Conservation (phyloP, 2,329 filamentous ascomycete species). For the Aspergillus sp. region DNA sequence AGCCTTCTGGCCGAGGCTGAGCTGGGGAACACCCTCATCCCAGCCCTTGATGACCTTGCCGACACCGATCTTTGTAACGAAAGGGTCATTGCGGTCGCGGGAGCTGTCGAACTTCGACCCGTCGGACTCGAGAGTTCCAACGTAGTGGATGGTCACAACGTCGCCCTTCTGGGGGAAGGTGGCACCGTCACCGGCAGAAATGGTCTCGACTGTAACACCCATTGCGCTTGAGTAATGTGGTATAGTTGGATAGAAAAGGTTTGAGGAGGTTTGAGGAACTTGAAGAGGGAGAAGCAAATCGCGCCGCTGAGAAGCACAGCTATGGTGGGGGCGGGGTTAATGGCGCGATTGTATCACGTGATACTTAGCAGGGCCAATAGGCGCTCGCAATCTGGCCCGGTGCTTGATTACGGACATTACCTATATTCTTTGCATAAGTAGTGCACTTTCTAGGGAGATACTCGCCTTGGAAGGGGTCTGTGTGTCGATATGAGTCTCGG, state of each 20-base stretch:
- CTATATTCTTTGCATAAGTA: too few relatives aligned
- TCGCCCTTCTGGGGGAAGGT: slow-evolving; percentile 68
- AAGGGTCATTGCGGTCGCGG: slow-evolving; percentile 67
- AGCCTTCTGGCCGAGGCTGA: slow-evolving; percentile 91
- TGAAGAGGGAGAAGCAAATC: slow-evolving; percentile 5
- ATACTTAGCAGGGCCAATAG: not conserved
- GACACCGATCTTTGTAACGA: slow-evolving; percentile 77
- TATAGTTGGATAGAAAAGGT: not conserved
- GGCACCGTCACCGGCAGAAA: slow-evolving; percentile 64
- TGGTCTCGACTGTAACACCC: slow-evolving; percentile 72
- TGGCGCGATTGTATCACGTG: slow-evolving; percentile 8
- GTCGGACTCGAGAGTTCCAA: slow-evolving; percentile 69
- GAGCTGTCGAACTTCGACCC: slow-evolving; percentile 83
- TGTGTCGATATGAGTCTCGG: not conserved
- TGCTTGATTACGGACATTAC: not conserved
- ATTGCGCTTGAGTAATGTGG: slow-evolving; percentile 49
- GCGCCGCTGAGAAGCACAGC: not conserved
- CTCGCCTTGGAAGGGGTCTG: not conserved
- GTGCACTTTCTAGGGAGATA: too few relatives aligned
- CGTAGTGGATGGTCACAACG: slow-evolving; percentile 86
- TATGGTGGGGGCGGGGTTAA: slow-evolving; percentile 12
- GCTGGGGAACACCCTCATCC: slow-evolving; percentile 83
- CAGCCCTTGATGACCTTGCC: slow-evolving; percentile 85
- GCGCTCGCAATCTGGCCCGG: not conserved
- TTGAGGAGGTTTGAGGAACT: slow-evolving; percentile 1